Evolutionary conservation across 176 grass and related monocot species (phyloP).

Genomic region (Bromus sterilis): DNA sequence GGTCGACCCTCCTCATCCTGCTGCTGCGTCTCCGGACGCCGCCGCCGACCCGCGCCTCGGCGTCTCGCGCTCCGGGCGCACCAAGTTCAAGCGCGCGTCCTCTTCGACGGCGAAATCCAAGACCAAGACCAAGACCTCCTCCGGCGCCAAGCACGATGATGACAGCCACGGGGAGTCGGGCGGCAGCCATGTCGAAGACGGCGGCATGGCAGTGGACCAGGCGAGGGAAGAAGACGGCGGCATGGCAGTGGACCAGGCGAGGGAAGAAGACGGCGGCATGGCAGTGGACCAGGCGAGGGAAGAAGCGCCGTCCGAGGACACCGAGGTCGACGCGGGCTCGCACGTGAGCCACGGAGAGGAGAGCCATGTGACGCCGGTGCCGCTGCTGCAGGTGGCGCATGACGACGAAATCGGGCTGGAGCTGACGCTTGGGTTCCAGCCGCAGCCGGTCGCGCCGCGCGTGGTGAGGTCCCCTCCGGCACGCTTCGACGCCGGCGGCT

Average conservation of each 20-base stretch:
- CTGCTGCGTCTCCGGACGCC: neutral
- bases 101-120: constrained; percentile 5
- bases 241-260: too few relatives aligned
- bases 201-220: too few relatives aligned
- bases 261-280: too few relatives aligned
- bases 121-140: neutral
- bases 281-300: neutral
- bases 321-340: constrained; percentile 31
- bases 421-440: constrained; percentile 43
- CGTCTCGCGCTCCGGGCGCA: constrained; percentile 22
- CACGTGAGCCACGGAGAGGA: constrained; percentile 60
- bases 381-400: too few relatives aligned
- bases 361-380: neutral
- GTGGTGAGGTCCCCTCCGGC: neutral
- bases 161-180: constrained; percentile 34
- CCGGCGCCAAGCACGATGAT: neutral
- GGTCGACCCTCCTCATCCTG: neutral
- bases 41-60: neutral
- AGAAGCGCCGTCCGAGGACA: constrained; percentile 25
- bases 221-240: too few relatives aligned
- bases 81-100: constrained; percentile 39
- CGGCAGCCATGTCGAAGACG: neutral
- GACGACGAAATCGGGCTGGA: constrained; percentile 25
- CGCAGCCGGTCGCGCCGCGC: neutral
- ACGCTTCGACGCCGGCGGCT: neutral